Conservation (phyloP, 192 early-diverging fungal species). For the Coemansia guatemalensis region DNA sequence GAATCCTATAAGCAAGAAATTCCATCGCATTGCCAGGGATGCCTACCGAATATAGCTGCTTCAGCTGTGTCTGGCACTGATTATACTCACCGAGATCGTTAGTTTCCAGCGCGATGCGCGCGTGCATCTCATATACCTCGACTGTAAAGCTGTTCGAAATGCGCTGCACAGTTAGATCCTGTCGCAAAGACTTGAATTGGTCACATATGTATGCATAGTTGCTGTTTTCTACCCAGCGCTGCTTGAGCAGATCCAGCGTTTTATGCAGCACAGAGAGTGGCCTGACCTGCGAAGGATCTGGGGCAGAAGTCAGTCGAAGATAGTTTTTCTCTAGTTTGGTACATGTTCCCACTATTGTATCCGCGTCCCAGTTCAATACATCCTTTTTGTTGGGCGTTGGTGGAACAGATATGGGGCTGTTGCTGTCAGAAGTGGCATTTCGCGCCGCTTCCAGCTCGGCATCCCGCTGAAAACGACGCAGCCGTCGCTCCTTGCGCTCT, state of each 20-base stretch:
- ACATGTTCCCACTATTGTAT: slow-evolving; percentile 89
- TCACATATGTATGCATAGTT: slow-evolving; percentile 97
- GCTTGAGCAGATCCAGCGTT: slow-evolving; percentile 74
- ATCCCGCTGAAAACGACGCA: slow-evolving; percentile 44
- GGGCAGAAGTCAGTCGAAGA: slow-evolving; percentile 87
- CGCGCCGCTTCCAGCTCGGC: slow-evolving; percentile 33
- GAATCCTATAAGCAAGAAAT: slow-evolving; percentile 90
- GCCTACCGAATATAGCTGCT: slow-evolving; percentile 75
- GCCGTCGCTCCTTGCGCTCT: slow-evolving; percentile 40
- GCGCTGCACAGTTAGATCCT: slow-evolving; percentile 95
- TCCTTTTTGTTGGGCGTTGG: slow-evolving; percentile 50
- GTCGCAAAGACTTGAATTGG: slow-evolving; percentile 94
- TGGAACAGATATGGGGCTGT: slow-evolving; percentile 17
- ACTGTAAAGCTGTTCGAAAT: slow-evolving; percentile 94
- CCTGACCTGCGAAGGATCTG: slow-evolving; percentile 92
- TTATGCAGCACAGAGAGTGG: slow-evolving; percentile 75
- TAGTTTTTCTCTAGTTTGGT: slow-evolving; percentile 88
- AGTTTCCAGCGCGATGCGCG: slow-evolving; percentile 93
- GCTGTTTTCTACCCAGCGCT: slow-evolving; percentile 77
- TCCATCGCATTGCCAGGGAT: slow-evolving; percentile 79
- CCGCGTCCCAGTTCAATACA: slow-evolving; percentile 74
- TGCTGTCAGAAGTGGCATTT: slow-evolving; percentile 26
- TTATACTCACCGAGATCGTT: slow-evolving; percentile 98
- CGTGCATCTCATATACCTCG: slow-evolving; percentile 92
- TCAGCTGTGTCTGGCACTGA: slow-evolving; percentile 94